These are phyloP conservation scores for Zygosaccharomyces rouxii DNA, from an alignment of 805 yeast species.

Conservation along the genomic window DNA sequence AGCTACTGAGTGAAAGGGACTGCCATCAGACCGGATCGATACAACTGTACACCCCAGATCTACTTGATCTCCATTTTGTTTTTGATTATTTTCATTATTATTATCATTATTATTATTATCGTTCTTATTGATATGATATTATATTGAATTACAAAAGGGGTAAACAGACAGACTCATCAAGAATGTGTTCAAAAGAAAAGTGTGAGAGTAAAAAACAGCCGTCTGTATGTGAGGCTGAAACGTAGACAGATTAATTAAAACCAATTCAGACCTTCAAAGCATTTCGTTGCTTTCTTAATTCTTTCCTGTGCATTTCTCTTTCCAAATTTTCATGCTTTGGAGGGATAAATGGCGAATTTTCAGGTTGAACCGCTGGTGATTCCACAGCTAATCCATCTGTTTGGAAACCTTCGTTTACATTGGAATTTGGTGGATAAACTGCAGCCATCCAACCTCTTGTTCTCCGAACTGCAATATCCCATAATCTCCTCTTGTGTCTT, in stretches of 20 bases:
- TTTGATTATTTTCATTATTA: no score
- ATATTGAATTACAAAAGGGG: not conserved
- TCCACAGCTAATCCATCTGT: constrained; percentile 1
- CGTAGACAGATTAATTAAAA: not conserved
- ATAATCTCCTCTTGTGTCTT: constrained; percentile 64
- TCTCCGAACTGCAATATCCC: constrained; percentile 83
- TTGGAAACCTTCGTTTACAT: not conserved
- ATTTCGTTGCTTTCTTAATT: not conserved
- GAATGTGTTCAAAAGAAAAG: not conserved
- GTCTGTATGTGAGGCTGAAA: not conserved
- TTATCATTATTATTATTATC: not conserved
- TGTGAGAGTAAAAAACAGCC: no score
- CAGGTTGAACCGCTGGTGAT: constrained; percentile 2
- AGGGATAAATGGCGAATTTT: constrained; percentile 1
- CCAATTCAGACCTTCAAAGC: not conserved
- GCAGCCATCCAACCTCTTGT: constrained; percentile 70
- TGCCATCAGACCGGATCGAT: not conserved
- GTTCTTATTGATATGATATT: not conserved
- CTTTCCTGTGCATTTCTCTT: constrained; percentile 4
- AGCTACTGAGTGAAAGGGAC: not conserved
- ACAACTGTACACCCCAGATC: no score
- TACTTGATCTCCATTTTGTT: no score
- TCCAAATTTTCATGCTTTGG: constrained; percentile 1
- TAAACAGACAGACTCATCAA: not conserved
- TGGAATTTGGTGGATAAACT: not conserved